Evolutionary conservation across 2,329 filamentous ascomycete species (phyloP), one percentile per base, ranked within the genome.

Genomic region (Aspergillus pseudotamarii): DNA sequence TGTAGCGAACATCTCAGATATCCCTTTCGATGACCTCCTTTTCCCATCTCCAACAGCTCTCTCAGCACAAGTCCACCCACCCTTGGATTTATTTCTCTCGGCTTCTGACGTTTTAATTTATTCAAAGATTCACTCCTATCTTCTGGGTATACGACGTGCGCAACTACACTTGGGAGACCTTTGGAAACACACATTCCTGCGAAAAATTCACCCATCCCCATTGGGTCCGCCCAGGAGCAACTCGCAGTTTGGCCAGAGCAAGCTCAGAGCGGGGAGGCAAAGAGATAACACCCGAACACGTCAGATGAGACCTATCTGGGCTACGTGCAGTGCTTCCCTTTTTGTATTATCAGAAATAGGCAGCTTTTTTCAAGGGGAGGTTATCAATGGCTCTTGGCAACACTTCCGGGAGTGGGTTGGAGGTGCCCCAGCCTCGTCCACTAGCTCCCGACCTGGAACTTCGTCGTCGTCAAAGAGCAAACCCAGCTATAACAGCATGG

Each of bases 341-440:
- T 97, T 97, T 79, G 91, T 98, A 69, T 83, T 98, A 4, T 92
- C 91, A 0, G 94, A 97, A 75, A 90, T 92, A 16, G 91, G 94
- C 68, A 88, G 88, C 3, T 98, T 96, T 71, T 88, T 98, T 51
- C 94, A 97, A 76, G 92, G 91, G 1, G 93, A 97, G 73, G 89
- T 98, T 8, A 89, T 97, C 16, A 87, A 89, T 64, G 89, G 89
- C 36, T 89, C 92, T 1, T 97, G 93, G 88, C 86, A 89, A 19
- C 88, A 91, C 58, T 94, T 98, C 69, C 86, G 91, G 59, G 76
- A 78, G 16, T 97, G 94, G 93, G 82, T 96, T 21, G 83, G 83
- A 32, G 82, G 82, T 12, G 5, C 75, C 68, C 63, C 64, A 65
- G 58, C 60, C 2, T 75, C 74, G 32, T 62, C 68, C 21, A 56